Base-by-base conservation (phyloP, 371 early-diverging fungal genomes). In the Mortierella sp. region DNA sequence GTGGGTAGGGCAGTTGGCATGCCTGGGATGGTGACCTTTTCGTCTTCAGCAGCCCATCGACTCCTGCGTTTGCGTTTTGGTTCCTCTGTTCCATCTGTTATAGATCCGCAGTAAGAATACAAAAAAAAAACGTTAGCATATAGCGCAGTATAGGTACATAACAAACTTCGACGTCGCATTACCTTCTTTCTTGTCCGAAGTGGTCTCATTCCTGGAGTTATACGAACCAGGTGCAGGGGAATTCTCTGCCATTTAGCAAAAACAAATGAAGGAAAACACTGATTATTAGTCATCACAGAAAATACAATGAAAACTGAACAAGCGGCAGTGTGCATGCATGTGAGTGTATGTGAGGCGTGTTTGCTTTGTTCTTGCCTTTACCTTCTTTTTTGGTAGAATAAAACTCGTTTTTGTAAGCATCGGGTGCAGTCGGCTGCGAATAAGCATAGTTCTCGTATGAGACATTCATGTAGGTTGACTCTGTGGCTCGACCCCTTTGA, bases 11-110 rank as follows among this genome's bases (percentile, higher is more conserved):
- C 87, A 0, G 95, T 95, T 2, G 95, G 93, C 64, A 94, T 68
- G 50, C 95, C 92, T 30, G 94, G 92, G 64, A 93, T 82, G 67
- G 82, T 83, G 54, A 94, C 85, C 59, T 91, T 89, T 52, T 84
- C 79, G 26, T 84, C 82, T 32, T 88, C 89, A 56, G 87, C 89
- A 31, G 96, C 96, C 98, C 98, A 98, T 34, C 98, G 91, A 78
- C 88, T 92, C 56, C 79, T 88, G 64, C 92, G 80, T 57, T 89
- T 88, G 63, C 85, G 82, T 57, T 58, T 80, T 3, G 83, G 78
- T 39, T 82, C 83, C 24, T 81, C 81, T 26, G 65, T 65, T 27
- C 64, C 78, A 52, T 71, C 75, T 69, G 68, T 15, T 43, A 9
- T 21, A 27, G n/a, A n/a, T n/a, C 37, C 2, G 0, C 7, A 17